Conservation (phyloP, 2,329 filamentous ascomycete species). For the Colletotrichum chrysophilum region DNA sequence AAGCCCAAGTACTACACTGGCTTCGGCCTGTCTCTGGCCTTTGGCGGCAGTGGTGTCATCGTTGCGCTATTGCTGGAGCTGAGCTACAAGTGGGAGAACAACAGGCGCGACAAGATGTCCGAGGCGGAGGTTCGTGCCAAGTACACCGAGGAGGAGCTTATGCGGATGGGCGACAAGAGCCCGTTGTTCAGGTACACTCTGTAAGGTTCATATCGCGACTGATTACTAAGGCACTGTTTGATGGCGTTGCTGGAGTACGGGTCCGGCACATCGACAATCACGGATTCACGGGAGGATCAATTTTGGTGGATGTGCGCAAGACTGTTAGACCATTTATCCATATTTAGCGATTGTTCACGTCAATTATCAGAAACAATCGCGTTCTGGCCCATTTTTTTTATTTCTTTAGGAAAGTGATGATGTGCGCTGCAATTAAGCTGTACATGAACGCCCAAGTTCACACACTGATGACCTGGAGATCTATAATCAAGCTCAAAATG, state of each 20-base stretch:
- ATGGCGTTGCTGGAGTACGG: neutral
- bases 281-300: neutral
- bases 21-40: conserved; percentile 35
- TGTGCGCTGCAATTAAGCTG: neutral
- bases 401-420: neutral
- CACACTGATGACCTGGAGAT: neutral
- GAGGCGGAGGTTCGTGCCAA: conserved; percentile 27
- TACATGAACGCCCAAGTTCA: neutral
- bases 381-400: neutral
- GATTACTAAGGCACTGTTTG: neutral
- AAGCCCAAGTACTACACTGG: conserved; percentile 38
- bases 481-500: neutral
- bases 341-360: neutral
- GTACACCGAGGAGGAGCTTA: conserved; percentile 23
- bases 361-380: neutral
- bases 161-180: conserved; percentile 23
- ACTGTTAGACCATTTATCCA: neutral
- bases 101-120: conserved; percentile 26
- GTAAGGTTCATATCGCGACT: neutral
- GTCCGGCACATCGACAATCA: neutral
- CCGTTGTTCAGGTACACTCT: conserved; percentile 24
- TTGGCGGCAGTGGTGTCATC: conserved; percentile 32
- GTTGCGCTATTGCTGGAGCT: conserved; percentile 33
- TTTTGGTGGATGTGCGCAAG: neutral
- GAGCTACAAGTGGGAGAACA: conserved; percentile 31